Conservation (phyloP, 257 asterid genomes). For the Penstemon davidsonii region DNA sequence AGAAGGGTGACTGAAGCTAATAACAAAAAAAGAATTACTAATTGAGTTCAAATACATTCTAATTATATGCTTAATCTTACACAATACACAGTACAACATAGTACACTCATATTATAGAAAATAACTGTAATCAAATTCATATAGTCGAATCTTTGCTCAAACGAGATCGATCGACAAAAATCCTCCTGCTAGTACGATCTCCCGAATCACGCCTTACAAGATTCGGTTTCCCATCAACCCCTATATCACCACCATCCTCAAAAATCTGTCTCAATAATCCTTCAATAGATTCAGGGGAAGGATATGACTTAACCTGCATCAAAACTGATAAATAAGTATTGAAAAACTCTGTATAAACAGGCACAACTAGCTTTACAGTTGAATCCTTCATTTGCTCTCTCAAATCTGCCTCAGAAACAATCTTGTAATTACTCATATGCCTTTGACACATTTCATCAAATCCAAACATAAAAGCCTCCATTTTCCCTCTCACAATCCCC, state of each 20-base stretch:
- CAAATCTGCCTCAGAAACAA: slow-evolving; percentile 72
- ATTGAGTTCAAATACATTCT: no score
- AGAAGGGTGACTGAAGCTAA: no score
- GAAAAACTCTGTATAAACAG: slow-evolving; percentile 54
- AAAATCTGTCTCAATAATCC: slow-evolving; percentile 46
- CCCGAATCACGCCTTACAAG: slow-evolving; percentile 21
- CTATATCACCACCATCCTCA: slow-evolving; percentile 37
- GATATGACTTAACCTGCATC: slow-evolving; percentile 36
- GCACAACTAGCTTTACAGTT: slow-evolving; percentile 49
- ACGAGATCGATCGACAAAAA: slow-evolving; percentile 36
- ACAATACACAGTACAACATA: slow-evolving; percentile 1
- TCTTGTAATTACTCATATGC: slow-evolving; percentile 49
- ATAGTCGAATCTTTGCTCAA: slow-evolving; percentile 31
- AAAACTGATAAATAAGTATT: slow-evolving; percentile 33
- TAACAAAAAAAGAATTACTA: no score
- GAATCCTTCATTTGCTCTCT: slow-evolving; percentile 77
- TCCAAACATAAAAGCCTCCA: slow-evolving; percentile 56
- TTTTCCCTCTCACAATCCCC: slow-evolving; percentile 39
- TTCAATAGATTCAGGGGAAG: slow-evolving; percentile 45
- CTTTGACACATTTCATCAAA: slow-evolving; percentile 55
- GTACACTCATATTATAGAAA: slow-evolving; percentile 2
- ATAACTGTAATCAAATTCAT: slow-evolving; percentile 24
- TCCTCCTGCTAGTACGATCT: slow-evolving; percentile 31
- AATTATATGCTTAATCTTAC: no score
- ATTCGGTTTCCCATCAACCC: slow-evolving; percentile 27